Evolutionary conservation across 768 basidiomycete species (phyloP).

Genomic region (Lactarius sanguifluus): DNA sequence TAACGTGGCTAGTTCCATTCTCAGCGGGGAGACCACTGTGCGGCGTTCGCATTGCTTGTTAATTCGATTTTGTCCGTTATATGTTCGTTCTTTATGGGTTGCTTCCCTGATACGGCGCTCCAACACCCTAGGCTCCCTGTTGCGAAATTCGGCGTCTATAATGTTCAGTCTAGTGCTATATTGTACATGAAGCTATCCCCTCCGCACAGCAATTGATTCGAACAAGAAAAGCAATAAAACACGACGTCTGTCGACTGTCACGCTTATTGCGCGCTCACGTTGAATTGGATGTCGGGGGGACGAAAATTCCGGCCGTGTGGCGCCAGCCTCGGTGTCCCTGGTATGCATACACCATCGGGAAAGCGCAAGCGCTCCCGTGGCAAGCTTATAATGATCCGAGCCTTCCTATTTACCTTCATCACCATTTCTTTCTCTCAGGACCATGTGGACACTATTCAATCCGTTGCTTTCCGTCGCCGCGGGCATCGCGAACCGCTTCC

Average conservation of each 20-base stretch:
- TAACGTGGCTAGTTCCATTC: no score
- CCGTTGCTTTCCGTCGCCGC: constrained; percentile 12
- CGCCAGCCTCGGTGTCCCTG: neutral
- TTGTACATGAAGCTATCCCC: neutral
- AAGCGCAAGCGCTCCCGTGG: neutral
- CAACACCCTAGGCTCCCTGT: neutral
- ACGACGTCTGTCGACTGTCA: neutral
- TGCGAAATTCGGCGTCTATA: neutral
- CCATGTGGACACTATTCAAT: constrained; percentile 12
- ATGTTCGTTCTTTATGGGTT: no score
- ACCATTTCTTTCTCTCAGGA: neutral
- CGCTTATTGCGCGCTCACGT: neutral
- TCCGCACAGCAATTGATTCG: neutral
- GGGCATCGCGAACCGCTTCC: neutral
- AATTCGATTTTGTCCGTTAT: no score
- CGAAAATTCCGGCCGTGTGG: neutral
- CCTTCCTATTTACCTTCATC: neutral
- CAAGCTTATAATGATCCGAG: neutral
- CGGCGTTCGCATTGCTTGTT: no score
- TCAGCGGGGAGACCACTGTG: no score
- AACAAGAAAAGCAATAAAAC: neutral
- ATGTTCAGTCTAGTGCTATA: neutral
- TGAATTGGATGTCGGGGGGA: neutral
- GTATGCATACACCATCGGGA: neutral
- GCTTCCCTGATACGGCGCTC: neutral